phyloP scores from a whole-genome alignment of 78 protist genomes.

The Dictyostelium citrinum region DNA sequence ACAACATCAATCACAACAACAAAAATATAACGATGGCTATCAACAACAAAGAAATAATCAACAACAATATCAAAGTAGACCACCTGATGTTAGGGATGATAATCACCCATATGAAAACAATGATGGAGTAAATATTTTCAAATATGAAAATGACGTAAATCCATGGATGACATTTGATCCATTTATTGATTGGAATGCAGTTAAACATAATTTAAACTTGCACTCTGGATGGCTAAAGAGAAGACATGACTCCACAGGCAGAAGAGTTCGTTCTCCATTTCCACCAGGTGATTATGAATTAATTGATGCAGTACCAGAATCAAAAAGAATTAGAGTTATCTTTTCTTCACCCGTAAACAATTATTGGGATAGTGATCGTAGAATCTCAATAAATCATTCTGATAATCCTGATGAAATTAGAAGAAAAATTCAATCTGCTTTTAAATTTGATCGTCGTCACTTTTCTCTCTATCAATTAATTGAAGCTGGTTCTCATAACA shows the following conservation, averaged over 20 bases:
- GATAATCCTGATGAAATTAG: not conserved
- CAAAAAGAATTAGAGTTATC: not conserved
- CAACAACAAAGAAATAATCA: not conserved
- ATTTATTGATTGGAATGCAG: not conserved
- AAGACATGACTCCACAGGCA: not conserved
- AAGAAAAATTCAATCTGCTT: not conserved
- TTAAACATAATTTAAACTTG: not conserved
- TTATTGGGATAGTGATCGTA: not conserved
- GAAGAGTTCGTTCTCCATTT: not conserved
- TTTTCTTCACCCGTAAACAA: not conserved
- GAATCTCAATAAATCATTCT: not conserved
- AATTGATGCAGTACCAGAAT: not conserved
- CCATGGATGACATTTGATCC: not conserved
- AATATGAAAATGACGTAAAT: not conserved
- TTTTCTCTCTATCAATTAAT: not conserved
- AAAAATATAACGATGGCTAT: not conserved
- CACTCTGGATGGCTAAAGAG: not conserved
- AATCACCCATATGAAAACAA: not conserved
- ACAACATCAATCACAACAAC: not conserved
- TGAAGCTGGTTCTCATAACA: not conserved
- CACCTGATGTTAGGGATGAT: not conserved
- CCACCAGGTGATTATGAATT: not conserved
- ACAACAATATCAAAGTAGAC: not conserved
- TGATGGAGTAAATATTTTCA: not conserved
- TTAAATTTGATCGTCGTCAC: constrained; percentile 34